phyloP scores from a whole-genome alignment of 2,329 filamentous ascomycete genomes.

The Fusarium subtropicale region DNA sequence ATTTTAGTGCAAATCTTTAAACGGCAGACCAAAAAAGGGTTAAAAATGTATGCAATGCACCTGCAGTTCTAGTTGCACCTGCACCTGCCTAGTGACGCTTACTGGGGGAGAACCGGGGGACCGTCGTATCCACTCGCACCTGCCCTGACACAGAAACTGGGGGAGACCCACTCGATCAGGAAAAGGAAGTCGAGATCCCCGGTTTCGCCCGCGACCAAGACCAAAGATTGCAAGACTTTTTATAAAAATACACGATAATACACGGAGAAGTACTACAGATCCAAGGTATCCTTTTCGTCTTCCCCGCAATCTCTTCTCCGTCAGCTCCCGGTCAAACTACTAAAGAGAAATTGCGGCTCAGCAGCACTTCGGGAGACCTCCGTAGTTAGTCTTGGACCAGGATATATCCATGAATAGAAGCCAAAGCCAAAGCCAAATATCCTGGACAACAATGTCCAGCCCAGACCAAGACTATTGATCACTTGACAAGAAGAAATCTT shows the following conservation, averaged over 20 bases:
- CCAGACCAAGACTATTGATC: constrained; percentile 13
- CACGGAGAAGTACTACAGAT: constrained; percentile 11
- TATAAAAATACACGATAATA: neutral
- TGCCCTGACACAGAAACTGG: constrained; percentile 31
- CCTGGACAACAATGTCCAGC: constrained; percentile 7
- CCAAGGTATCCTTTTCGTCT: constrained; percentile 3
- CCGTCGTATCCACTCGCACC: constrained; percentile 17
- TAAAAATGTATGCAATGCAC: constrained; percentile 24
- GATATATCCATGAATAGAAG: constrained; percentile 2
- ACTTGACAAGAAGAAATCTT: constrained; percentile 19
- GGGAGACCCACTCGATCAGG: constrained; percentile 35
- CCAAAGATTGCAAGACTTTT: neutral
- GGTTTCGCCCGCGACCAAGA: constrained; percentile 43
- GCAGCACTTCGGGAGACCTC: constrained; percentile 35
- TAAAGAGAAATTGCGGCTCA: constrained; percentile 13
- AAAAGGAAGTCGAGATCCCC: constrained; percentile 40
- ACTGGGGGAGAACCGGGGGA: neutral
- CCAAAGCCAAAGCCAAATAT: constrained; percentile 1
- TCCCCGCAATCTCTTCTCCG: constrained; percentile 29
- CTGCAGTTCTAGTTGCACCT: neutral
- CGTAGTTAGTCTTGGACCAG: constrained; percentile 7
- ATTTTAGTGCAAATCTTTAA: constrained; percentile 11
- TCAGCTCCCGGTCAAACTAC: constrained; percentile 27
- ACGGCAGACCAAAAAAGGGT: constrained; percentile 35
- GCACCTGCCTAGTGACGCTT: neutral